Conservation (phyloP, 2,329 filamentous ascomycete species). For the Phoma herbarum region DNA sequence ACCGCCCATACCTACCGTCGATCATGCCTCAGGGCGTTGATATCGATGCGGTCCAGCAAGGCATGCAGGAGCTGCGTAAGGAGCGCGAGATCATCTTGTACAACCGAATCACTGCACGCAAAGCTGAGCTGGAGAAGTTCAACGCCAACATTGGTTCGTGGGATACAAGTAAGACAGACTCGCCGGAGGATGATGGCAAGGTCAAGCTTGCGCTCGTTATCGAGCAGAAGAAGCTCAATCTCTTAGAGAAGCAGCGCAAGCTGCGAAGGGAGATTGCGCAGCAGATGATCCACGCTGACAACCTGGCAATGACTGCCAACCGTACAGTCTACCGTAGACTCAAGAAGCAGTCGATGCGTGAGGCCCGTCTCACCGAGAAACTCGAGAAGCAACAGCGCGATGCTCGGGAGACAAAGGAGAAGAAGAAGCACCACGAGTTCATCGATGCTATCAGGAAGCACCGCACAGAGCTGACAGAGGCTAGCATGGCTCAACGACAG, state of each 20-base stretch:
- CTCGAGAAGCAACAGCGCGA: constrained; percentile 98
- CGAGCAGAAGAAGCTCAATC: constrained; percentile 88
- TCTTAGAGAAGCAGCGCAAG: constrained; percentile 88
- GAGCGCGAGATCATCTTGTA: constrained; percentile 89
- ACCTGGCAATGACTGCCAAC: constrained; percentile 96
- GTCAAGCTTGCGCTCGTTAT: constrained; percentile 91
- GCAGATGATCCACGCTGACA: constrained; percentile 95
- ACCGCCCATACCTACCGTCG: constrained; percentile 82
- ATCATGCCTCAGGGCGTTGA: constrained; percentile 91
- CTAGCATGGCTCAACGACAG: constrained; percentile 71
- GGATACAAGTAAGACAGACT: constrained; percentile 77
- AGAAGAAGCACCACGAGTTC: constrained; percentile 96
- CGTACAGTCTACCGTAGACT: constrained; percentile 87
- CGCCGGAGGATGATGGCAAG: constrained; percentile 74
- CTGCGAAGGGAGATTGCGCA: constrained; percentile 87
- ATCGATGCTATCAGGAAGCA: constrained; percentile 86
- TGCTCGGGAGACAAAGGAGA: constrained; percentile 92
- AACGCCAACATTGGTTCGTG: constrained; percentile 87
- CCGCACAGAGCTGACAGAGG: constrained; percentile 76
- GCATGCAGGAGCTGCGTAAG: constrained; percentile 69
- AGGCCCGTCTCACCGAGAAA: constrained; percentile 97
- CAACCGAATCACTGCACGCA: constrained; percentile 87
- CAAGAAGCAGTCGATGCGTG: constrained; percentile 96
- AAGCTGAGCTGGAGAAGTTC: constrained; percentile 81
- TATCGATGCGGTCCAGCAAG: constrained; percentile 66